Evolutionary conservation across 371 early-diverging fungal species (phyloP).

Genomic region (Actinomortierella wolfii): DNA sequence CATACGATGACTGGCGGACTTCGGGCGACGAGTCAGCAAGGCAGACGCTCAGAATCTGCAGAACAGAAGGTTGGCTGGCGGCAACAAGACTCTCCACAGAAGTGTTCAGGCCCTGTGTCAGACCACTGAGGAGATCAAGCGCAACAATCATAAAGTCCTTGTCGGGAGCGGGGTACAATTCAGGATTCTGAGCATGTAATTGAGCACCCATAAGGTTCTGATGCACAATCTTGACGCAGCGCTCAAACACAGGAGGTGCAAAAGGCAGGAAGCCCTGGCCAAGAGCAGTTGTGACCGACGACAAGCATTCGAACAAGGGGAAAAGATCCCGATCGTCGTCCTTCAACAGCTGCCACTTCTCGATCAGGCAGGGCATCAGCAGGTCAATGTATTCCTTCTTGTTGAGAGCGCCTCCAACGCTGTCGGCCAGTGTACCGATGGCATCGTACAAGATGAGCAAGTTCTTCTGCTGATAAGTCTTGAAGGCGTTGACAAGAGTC

Average conservation of each 20-base stretch:
- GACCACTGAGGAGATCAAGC: conserved; percentile 90
- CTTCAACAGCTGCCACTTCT: conserved; percentile 77
- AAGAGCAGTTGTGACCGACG: conserved; percentile 85
- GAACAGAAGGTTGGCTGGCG: conserved; percentile 68
- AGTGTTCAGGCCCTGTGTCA: conserved; percentile 88
- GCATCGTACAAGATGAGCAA: conserved; percentile 91
- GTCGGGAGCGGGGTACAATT: conserved; percentile 73
- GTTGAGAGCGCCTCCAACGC: conserved; percentile 81
- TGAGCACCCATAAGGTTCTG: conserved; percentile 73
- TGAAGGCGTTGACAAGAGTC: conserved; percentile 77
- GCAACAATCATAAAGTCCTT: conserved; percentile 95
- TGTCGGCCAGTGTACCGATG: conserved; percentile 91
- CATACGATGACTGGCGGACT: conserved; percentile 92
- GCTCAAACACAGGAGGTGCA: conserved; percentile 82
- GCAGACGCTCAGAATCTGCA: conserved; percentile 79
- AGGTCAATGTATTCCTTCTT: conserved; percentile 73
- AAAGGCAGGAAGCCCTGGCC: conserved; percentile 86
- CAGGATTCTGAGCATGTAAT: conserved; percentile 62
- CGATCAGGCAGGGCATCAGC: conserved; percentile 85
- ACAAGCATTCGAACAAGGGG: conserved; percentile 92
- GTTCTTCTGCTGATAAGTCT: conserved; percentile 88
- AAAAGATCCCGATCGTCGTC: conserved; percentile 88
- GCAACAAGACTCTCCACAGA: conserved; percentile 78
- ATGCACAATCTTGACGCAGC: conserved; percentile 83
- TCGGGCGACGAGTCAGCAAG: conserved; percentile 79